A percentile compares a stretch with the other conserved stretches of the same genome.
These are phyloP conservation scores for Syzygium grande DNA, from an alignment of 345 rosid species.

Conservation along the genomic window DNA sequence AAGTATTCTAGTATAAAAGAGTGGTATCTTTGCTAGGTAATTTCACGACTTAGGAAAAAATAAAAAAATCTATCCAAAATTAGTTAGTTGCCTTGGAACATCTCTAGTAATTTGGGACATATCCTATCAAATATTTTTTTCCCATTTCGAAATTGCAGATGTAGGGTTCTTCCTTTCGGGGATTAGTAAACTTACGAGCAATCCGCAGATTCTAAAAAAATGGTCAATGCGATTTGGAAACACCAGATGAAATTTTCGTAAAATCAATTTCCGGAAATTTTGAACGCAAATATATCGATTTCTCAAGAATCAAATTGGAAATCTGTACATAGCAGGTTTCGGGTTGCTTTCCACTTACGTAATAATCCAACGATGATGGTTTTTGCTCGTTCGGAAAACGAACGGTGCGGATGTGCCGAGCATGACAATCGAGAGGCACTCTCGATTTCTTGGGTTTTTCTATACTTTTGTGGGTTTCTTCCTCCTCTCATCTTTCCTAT, in stretches of 20 bases:
- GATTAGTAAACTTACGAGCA: background rate
- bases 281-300: background rate
- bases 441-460: no score
- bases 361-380: background rate
- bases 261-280: background rate
- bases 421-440: background rate
- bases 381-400: background rate
- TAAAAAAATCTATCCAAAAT: background rate
- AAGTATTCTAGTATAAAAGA: no score
- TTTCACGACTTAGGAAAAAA: background rate
- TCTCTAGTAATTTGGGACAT: background rate
- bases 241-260: background rate
- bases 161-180: background rate
- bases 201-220: background rate
- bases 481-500: no score
- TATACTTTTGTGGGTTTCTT: no score
- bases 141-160: background rate
- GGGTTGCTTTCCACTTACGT: background rate
- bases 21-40: background rate
- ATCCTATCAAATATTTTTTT: rapidly evolving
- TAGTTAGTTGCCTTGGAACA: background rate
- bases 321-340: rapidly evolving
- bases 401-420: background rate
- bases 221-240: background rate
- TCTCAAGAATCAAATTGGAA: background rate